phyloP scores from a whole-genome alignment of 1,139 yeast species.

The Geotrichum fermentans region DNA sequence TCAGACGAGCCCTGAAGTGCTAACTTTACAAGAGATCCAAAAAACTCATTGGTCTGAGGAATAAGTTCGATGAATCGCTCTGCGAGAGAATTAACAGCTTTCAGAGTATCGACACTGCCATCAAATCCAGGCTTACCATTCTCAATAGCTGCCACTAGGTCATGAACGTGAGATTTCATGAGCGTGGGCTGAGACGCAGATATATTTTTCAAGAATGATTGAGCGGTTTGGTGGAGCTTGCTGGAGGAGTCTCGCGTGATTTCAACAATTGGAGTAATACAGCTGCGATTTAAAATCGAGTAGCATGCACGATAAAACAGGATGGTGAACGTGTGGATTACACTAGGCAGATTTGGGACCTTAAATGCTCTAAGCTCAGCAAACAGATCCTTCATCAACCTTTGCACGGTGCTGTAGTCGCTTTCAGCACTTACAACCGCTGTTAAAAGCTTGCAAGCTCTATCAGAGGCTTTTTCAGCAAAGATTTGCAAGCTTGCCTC shows the following conservation, averaged over 20 bases:
- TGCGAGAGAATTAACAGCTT: constrained; percentile 58
- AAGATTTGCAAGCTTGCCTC: constrained; percentile 49
- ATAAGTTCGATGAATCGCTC: constrained; percentile 44
- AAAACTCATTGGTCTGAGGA: constrained; percentile 35
- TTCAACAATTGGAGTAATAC: constrained; percentile 51
- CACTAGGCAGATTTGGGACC: background rate
- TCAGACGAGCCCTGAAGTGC: constrained; percentile 52
- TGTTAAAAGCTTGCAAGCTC: constrained; percentile 13
- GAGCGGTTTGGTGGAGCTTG: constrained; percentile 42
- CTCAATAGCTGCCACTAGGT: constrained; percentile 45
- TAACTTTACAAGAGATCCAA: constrained; percentile 39
- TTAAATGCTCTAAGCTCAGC: constrained; percentile 5
- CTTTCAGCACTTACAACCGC: constrained; percentile 48
- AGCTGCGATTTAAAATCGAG: constrained; percentile 61
- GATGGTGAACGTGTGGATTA: constrained; percentile 40
- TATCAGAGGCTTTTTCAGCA: constrained; percentile 26
- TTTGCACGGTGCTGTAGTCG: constrained; percentile 55
- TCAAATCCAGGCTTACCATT: constrained; percentile 33
- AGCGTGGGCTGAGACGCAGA: constrained; percentile 61
- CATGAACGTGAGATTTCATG: constrained; percentile 55
- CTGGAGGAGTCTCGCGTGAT: constrained; percentile 41
- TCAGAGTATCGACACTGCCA: constrained; percentile 44
- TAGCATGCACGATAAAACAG: constrained; percentile 60
- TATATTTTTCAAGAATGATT: constrained; percentile 54
- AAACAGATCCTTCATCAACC: constrained; percentile 57